Evolutionary conservation across 805 yeast genomes (phyloP).

Genomic region (Hanseniaspora pseudoguilliermondii): DNA sequence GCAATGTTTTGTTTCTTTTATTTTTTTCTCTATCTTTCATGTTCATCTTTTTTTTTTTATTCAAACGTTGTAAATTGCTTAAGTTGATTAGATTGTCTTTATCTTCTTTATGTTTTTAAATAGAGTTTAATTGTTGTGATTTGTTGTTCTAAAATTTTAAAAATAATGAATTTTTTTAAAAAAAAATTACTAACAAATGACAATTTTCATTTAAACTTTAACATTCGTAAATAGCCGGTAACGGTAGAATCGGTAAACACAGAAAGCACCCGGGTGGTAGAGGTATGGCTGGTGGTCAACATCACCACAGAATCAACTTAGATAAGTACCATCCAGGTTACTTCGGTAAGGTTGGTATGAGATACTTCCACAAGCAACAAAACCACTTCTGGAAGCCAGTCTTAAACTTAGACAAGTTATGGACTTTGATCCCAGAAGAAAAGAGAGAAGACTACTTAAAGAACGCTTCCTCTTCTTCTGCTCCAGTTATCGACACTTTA

Average conservation of each 20-base stretch:
- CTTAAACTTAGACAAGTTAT: slow-evolving; percentile 94
- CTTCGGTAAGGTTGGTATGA: slow-evolving; percentile 99
- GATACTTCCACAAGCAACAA: slow-evolving; percentile 95
- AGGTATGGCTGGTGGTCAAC: slow-evolving; percentile 99
- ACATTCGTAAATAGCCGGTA: slow-evolving; percentile 64
- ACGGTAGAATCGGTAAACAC: slow-evolving; percentile 99
- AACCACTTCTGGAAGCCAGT: slow-evolving; percentile 96
- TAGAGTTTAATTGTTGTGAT: neutral
- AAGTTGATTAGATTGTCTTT: neutral
- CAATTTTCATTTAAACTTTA: slow-evolving; percentile 13
- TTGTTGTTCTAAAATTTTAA: neutral
- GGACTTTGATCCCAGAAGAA: slow-evolving; percentile 91
- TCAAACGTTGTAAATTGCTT: neutral
- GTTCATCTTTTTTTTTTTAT: neutral
- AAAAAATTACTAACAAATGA: slow-evolving; percentile 8
- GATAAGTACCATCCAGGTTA: slow-evolving; percentile 99
- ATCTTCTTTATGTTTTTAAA: neutral
- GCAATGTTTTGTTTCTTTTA: slow-evolving; percentile 7
- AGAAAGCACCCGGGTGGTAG: slow-evolving; percentile 99
- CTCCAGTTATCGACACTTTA: slow-evolving; percentile 98
- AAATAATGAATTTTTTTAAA: neutral
- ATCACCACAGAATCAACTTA: slow-evolving; percentile 99
- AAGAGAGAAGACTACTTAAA: slow-evolving; percentile 88
- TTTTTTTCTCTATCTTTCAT: neutral
- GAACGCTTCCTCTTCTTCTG: slow-evolving; percentile 73